A percentile compares a stretch with the other conserved stretches of the same genome.
Evolutionary conservation across 176 grass and related monocot species (phyloP).

Genomic region (Thinopyrum elongatum): DNA sequence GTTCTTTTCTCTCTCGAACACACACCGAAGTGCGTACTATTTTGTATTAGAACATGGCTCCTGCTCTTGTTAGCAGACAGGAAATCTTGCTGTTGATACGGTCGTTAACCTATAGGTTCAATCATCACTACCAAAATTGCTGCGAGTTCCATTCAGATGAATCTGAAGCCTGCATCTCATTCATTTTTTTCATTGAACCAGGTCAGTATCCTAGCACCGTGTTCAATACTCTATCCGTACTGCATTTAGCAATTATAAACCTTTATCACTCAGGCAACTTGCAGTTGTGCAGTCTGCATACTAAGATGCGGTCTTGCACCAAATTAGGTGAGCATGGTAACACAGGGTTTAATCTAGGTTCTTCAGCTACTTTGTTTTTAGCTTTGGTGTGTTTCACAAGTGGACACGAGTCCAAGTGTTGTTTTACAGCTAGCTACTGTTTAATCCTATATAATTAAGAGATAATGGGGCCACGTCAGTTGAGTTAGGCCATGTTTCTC

Average conservation of each 20-base stretch:
- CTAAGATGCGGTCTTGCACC: slow-evolving; percentile 1
- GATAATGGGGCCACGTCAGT: slow-evolving; percentile 31
- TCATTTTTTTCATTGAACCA: neutral
- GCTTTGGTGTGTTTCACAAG: slow-evolving; percentile 23
- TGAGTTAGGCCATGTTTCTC: slow-evolving; percentile 40
- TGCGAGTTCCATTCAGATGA: slow-evolving; percentile 50
- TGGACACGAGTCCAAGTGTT: slow-evolving; percentile 25
- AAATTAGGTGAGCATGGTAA: slow-evolving; percentile 30
- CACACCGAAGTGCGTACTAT: neutral
- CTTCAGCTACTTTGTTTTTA: slow-evolving; percentile 36
- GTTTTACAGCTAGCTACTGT: slow-evolving; percentile 25
- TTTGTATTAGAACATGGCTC: neutral
- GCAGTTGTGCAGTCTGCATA: slow-evolving; percentile 2
- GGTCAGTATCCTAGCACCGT: slow-evolving; percentile 31
- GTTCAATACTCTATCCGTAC: slow-evolving; percentile 14
- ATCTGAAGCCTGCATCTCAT: slow-evolving; percentile 32
- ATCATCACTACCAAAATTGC: slow-evolving; percentile 39
- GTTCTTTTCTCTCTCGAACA: slow-evolving; percentile 6
- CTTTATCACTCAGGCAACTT: slow-evolving; percentile 24
- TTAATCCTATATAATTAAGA: slow-evolving; percentile 14
- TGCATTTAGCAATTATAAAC: slow-evolving; percentile 4
- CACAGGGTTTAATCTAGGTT: slow-evolving; percentile 32
- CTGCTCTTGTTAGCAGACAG: slow-evolving; percentile 51
- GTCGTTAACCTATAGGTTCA: slow-evolving; percentile 39
- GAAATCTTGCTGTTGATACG: slow-evolving; percentile 61